A percentile compares a stretch with the other conserved stretches of the same genome.
Evolutionary conservation across 1,284 basidiomycete species (phyloP).

Genomic region (Trametes pubescens): DNA sequence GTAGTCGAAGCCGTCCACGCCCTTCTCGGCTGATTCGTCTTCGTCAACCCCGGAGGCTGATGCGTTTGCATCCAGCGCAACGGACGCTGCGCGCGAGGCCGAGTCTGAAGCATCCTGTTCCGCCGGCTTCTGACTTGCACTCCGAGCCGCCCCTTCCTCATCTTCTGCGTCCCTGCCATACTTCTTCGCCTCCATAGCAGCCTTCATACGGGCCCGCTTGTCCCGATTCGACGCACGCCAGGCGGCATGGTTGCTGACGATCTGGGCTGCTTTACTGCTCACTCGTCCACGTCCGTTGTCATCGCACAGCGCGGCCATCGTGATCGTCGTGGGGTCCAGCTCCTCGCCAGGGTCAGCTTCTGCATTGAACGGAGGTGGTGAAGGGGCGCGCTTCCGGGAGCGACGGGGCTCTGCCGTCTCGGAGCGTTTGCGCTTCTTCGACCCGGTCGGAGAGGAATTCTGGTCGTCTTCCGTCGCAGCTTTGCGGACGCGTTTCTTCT

Average conservation of each 20-base stretch:
- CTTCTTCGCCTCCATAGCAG: conserved; percentile 73
- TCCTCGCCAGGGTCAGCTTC: conserved; percentile 74
- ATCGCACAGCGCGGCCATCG: conserved; percentile 77
- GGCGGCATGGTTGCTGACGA: conserved; percentile 68
- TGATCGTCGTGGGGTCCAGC: conserved; percentile 77
- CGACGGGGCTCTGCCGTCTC: conserved; percentile 26
- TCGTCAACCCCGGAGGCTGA: conserved; percentile 4
- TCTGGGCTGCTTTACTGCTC: conserved; percentile 74
- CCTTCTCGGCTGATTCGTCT: conserved; percentile 25
- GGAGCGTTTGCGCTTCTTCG: conserved; percentile 23
- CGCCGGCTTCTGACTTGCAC: conserved; percentile 1
- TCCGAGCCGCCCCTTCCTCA: conserved; percentile 38
- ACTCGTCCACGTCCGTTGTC: conserved; percentile 79
- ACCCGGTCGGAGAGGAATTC: conserved; percentile 3
- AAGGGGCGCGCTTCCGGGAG: conserved; percentile 46
- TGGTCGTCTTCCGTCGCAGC: conserved; percentile 4
- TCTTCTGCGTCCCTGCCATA: conserved; percentile 64
- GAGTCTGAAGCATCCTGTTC: conserved; percentile 23
- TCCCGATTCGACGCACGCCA: conserved; percentile 75
- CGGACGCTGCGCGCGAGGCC: conserved; percentile 14
- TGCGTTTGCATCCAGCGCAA: conserved; percentile 11
- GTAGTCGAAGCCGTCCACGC: conserved; percentile 70
- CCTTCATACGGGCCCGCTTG: conserved; percentile 66
- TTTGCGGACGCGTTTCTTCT: conserved; percentile 21
- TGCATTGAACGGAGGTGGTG: conserved; percentile 61